Conservation (phyloP, 805 yeast genomes). For the Kluyveromyces lactis region DNA sequence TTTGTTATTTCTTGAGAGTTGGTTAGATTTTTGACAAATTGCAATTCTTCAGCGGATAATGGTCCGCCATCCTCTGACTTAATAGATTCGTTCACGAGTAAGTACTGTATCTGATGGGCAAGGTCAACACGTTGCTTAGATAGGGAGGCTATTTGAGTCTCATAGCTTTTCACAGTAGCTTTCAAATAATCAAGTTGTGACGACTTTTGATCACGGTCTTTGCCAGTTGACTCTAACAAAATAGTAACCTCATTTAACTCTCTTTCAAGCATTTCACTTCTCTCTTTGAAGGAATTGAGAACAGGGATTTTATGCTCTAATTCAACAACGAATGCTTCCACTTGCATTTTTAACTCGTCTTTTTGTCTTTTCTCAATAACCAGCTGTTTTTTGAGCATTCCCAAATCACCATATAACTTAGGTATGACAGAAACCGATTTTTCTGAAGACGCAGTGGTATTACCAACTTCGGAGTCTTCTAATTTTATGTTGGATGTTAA, state of each 20-base stretch:
- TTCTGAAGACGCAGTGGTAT: conserved; percentile 10
- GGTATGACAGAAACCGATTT: conserved; percentile 5
- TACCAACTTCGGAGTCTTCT: conserved; percentile 7
- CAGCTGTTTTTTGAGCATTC: conserved; percentile 55
- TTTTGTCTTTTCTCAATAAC: conserved; percentile 65
- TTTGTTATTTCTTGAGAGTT: conserved; percentile 24
- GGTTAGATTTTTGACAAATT: conserved; percentile 48
- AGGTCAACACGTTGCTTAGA: conserved; percentile 59
- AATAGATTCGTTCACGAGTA: conserved; percentile 58
- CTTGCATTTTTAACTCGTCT: conserved; percentile 57
- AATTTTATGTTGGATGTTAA: conserved; percentile 21
- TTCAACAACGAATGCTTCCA: conserved; percentile 65
- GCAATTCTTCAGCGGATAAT: conserved; percentile 54
- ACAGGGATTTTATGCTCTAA: conserved; percentile 73
- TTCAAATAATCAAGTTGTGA: conserved; percentile 16
- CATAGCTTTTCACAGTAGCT: conserved; percentile 23
- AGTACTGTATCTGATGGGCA: conserved; percentile 71
- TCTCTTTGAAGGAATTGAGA: conserved; percentile 55
- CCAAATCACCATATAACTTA: conserved; percentile 50
- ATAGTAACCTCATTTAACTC: conserved; percentile 48
- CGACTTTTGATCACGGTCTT: conserved; percentile 37
- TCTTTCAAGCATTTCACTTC: conserved; percentile 47
- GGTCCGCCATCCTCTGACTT: conserved; percentile 51
- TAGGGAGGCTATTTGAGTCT: conserved; percentile 34
- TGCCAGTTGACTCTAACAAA: conserved; percentile 44